Evolutionary conservation across 2,329 filamentous ascomycete species (phyloP).

Genomic region (Botrytis paeoniae): DNA sequence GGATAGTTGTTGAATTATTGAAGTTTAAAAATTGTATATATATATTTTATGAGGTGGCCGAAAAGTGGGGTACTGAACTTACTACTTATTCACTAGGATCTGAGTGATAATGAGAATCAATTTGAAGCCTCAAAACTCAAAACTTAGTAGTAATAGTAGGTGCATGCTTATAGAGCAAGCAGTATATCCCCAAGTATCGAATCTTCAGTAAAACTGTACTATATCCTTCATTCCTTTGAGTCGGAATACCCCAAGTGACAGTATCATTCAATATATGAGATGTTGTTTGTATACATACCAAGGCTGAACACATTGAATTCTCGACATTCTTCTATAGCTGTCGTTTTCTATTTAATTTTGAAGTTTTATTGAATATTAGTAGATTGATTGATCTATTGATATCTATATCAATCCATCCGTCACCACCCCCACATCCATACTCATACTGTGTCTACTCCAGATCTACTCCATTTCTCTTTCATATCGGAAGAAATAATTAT

Average conservation of each 20-base stretch:
- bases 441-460: not conserved
- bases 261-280: not conserved
- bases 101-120: not conserved
- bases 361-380: not conserved
- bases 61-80: no score
- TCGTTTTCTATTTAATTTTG: rapidly evolving
- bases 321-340: not conserved
- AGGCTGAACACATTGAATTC: not conserved
- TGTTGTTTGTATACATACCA: not conserved
- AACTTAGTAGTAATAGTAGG: not conserved
- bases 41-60: no score
- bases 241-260: not conserved
- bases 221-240: not conserved
- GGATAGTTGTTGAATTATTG: no score
- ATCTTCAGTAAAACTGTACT: not conserved
- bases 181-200: not conserved
- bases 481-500: not conserved
- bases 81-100: not conserved
- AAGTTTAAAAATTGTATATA: no score
- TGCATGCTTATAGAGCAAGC: not conserved
- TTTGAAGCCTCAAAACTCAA: not conserved
- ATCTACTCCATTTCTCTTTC: not conserved
- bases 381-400: not conserved
- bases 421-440: not conserved
- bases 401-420: not conserved